Evolutionary conservation across 2,329 filamentous ascomycete genomes (phyloP), one percentile per base, ranked within the genome.

Genomic region (Acrodontium crateriforme): DNA sequence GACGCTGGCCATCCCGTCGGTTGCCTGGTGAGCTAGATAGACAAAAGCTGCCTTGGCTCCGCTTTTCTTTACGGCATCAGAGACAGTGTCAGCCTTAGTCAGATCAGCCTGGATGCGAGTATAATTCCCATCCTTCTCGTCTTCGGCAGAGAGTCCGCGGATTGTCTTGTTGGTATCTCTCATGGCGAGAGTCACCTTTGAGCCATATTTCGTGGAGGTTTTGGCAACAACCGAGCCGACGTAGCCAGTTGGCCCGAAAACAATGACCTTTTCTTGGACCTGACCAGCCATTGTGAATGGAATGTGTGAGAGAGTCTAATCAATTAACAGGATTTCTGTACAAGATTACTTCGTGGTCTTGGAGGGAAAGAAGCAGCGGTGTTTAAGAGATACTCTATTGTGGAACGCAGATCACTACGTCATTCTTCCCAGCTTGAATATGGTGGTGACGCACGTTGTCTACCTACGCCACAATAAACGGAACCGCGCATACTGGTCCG

Each of bases 241-340:
- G 6, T 41, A 40, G 24, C 65, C 65, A 8, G 64, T 63, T 10
- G 65, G 54, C 13, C 65, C 63, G 35, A 69, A 68, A 29, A 69
- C 45, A 29, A 69, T 58, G 9, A 59, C 49, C 12, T n/a, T n/a
- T n/a, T n/a, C n/a, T n/a, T n/a, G n/a, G n/a, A n/a, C n/a, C n/a
- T n/a, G n/a, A n/a, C n/a, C n/a, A n/a, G n/a, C n/a, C n/a, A n/a
- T n/a, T n/a, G n/a, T n/a, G n/a, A n/a, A n/a, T n/a, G n/a, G n/a
- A n/a, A n/a, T n/a, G n/a, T n/a, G n/a, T n/a, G n/a, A n/a, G n/a
- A n/a, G n/a, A n/a, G n/a, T n/a, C n/a, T n/a, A n/a, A n/a, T n/a
- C n/a, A n/a, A n/a, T n/a, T n/a, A n/a, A n/a, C n/a, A n/a, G n/a
- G n/a, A n/a, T n/a, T n/a, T n/a, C n/a, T n/a, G n/a, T n/a, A n/a